Conservation (phyloP, 2,329 filamentous ascomycete genomes). For the Aspergillus terreus region DNA sequence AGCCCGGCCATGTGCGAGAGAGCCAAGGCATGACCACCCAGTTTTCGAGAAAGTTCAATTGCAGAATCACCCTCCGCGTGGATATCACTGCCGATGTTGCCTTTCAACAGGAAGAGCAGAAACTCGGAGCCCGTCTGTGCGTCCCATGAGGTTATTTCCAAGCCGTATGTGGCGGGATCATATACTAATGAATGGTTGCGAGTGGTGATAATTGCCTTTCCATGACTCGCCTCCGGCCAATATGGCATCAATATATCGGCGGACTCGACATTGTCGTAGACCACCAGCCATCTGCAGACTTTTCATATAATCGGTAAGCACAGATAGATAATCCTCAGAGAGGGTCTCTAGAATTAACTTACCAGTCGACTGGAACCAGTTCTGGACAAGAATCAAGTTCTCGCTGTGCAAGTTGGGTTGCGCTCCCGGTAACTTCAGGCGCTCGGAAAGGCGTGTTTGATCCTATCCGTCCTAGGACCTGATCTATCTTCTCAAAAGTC, state of each 20-base stretch:
- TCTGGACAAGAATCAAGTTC: neutral
- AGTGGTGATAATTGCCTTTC: neutral
- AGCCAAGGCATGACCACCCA: conserved; percentile 2
- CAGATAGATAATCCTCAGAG: no score
- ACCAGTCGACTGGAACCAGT: conserved; percentile 3
- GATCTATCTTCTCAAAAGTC: conserved; percentile 2
- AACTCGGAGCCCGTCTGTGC: conserved; percentile 1
- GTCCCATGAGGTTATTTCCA: conserved; percentile 4
- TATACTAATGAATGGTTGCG: conserved; percentile 3
- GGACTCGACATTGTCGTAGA: conserved; percentile 3
- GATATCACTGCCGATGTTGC: neutral
- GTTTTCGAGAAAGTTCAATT: neutral
- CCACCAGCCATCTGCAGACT: conserved; percentile 3
- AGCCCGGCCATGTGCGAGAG: conserved; percentile 3
- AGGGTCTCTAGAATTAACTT: neutral
- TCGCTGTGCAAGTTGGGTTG: neutral
- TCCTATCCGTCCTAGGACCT: neutral
- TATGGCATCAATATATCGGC: neutral
- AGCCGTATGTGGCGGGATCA: neutral
- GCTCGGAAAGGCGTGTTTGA: neutral
- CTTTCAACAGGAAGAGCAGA: conserved; percentile 1
- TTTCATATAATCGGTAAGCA: no score
- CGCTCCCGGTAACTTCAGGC: conserved; percentile 4
- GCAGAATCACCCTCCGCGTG: conserved; percentile 1
- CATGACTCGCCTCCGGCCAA: neutral